phyloP scores from a whole-genome alignment of 2,329 filamentous ascomycete species.

The Chaetothyriales sp. region DNA sequence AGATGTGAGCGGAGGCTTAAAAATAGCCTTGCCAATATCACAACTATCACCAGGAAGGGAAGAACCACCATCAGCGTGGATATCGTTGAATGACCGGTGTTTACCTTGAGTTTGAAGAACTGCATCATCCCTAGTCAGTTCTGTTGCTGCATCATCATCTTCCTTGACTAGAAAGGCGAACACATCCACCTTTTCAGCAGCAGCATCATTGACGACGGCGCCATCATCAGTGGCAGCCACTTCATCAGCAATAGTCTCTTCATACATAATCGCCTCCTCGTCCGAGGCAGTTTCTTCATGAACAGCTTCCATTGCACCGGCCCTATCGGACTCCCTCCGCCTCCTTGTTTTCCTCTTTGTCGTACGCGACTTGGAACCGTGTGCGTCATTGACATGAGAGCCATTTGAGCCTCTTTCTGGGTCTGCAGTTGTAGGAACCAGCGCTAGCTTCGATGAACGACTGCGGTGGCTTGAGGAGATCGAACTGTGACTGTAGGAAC shows the following conservation, averaged over 20 bases:
- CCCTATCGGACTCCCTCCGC: slow-evolving; percentile 1
- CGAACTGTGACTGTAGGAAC: slow-evolving; percentile 11
- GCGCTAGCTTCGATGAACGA: slow-evolving; percentile 16
- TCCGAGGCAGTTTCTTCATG: background rate
- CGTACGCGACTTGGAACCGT: slow-evolving; percentile 12
- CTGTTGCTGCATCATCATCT: slow-evolving; percentile 4
- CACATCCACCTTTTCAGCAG: slow-evolving; percentile 9
- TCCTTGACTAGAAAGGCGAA: slow-evolving; percentile 14
- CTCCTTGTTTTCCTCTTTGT: slow-evolving; percentile 6
- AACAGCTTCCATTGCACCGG: background rate
- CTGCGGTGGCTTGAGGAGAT: slow-evolving; percentile 6
- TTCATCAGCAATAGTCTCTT: background rate
- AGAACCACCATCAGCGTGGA: slow-evolving; percentile 23
- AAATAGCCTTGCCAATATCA: slow-evolving; percentile 3
- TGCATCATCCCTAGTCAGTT: background rate
- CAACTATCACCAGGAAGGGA: slow-evolving; percentile 22
- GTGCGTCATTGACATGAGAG: slow-evolving; percentile 14
- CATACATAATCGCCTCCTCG: background rate
- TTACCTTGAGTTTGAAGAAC: slow-evolving; percentile 9
- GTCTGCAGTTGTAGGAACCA: slow-evolving; percentile 15
- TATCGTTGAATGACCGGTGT: slow-evolving; percentile 14
- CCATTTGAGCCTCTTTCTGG: slow-evolving; percentile 15
- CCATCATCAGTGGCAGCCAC: background rate
- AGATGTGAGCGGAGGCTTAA: background rate
- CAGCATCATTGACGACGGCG: background rate